These are phyloP conservation scores for Pistacia integerrima DNA, from an alignment of 345 rosid species.

Conservation along the genomic window DNA sequence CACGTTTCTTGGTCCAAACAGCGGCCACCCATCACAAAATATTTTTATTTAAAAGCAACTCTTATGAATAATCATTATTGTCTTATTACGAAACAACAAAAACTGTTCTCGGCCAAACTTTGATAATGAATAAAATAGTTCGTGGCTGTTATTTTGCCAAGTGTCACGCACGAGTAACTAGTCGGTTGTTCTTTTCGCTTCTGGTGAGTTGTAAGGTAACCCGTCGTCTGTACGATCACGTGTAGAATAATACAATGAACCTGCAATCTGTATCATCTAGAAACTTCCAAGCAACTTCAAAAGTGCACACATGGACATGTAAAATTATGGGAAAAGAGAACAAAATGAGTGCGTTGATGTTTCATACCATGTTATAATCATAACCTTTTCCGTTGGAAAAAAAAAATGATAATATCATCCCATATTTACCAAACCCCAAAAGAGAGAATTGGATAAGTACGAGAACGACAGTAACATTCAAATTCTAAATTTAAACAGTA, in stretches of 20 bases:
- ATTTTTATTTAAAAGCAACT: not conserved
- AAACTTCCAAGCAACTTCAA: not conserved
- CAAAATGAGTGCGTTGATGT: no score
- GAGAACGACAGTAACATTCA: no score
- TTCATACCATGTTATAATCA: no score
- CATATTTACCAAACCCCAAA: no score
- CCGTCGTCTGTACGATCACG: not conserved
- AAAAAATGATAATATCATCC: no score
- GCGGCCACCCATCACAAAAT: conserved; percentile 17
- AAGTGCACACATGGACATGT: not conserved
- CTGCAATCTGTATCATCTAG: not conserved
- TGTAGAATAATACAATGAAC: not conserved
- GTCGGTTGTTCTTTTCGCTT: conserved; percentile 20
- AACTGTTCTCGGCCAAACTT: no score
- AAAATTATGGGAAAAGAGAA: not conserved
- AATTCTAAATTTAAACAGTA: no score
- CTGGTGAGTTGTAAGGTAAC: no score
- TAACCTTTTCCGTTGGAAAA: no score
- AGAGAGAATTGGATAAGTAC: no score
- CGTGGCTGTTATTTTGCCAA: conserved; percentile 13
- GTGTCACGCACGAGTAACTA: not conserved
- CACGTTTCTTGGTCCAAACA: conserved; percentile 16
- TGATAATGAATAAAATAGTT: not conserved
- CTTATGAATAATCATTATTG: not conserved
- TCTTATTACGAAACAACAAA: no score